These are phyloP conservation scores for Aspergillus sojae DNA, from an alignment of 2,329 filamentous ascomycete genomes.

Conservation along the genomic window DNA sequence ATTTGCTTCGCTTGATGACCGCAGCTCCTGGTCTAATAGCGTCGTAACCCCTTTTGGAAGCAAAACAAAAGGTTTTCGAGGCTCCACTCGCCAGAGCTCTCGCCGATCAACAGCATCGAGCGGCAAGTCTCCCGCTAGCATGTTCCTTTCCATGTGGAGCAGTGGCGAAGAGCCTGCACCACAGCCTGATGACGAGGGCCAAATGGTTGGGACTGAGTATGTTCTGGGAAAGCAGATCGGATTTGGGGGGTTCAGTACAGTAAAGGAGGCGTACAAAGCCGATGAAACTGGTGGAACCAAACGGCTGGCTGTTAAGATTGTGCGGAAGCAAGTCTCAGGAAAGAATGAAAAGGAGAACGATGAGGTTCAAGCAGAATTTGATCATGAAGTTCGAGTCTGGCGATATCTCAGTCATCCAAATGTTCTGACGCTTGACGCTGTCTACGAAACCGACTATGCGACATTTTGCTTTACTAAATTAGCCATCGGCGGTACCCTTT, in stretches of 20 bases:
- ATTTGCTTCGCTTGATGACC: slow-evolving; percentile 44
- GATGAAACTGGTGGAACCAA: slow-evolving; percentile 58
- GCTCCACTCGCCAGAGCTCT: slow-evolving; percentile 40
- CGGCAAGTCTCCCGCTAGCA: slow-evolving; percentile 61
- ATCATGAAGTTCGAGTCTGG: slow-evolving; percentile 71
- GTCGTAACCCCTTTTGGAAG: slow-evolving; percentile 35
- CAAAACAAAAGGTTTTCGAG: slow-evolving; percentile 40
- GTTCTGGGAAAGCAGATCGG: slow-evolving; percentile 69
- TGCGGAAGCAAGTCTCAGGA: slow-evolving; percentile 60
- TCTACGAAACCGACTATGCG: slow-evolving; percentile 69
- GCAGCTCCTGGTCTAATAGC: slow-evolving; percentile 42
- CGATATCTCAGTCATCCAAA: slow-evolving; percentile 65
- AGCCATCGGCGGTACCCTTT: slow-evolving; percentile 65
- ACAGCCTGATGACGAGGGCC: slow-evolving; percentile 68
- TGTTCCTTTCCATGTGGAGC: slow-evolving; percentile 60
- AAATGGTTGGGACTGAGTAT: slow-evolving; percentile 67
- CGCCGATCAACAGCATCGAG: slow-evolving; percentile 53
- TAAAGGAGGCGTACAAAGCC: slow-evolving; percentile 68
- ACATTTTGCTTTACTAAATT: slow-evolving; percentile 70
- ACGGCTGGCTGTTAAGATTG: slow-evolving; percentile 65
- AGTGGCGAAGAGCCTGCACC: slow-evolving; percentile 42
- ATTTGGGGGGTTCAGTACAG: slow-evolving; percentile 66
- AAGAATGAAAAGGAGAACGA: slow-evolving; percentile 65
- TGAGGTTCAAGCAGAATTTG: slow-evolving; percentile 66
- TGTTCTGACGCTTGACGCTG: slow-evolving; percentile 63